Conservation (phyloP, 345 rosid genomes). For the Syzygium grande region DNA sequence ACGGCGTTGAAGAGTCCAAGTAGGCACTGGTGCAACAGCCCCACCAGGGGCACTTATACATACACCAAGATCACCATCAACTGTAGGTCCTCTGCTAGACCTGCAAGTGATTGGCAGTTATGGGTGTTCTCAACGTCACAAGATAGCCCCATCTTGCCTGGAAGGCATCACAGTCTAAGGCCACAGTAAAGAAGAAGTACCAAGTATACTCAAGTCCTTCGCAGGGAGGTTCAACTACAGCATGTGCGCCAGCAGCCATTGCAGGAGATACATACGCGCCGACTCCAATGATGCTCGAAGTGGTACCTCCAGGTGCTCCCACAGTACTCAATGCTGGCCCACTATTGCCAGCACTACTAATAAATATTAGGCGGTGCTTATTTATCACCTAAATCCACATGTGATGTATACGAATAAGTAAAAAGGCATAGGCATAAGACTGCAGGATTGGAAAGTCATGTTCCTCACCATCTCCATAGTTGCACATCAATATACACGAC, state of each 20-base stretch:
- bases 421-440: constrained; percentile 1
- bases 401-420: not conserved
- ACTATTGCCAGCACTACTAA: constrained; percentile 98
- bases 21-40: constrained; percentile 98
- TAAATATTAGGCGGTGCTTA: constrained; percentile 76
- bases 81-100: constrained; percentile 98
- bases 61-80: constrained; percentile 98
- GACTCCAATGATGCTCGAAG: constrained; percentile 89
- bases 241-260: constrained; percentile 97
- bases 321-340: constrained; percentile 96
- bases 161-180: not conserved
- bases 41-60: constrained; percentile 98
- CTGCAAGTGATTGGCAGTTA: constrained; percentile 33
- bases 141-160: not conserved
- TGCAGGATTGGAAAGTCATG: not conserved
- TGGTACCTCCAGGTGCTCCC: constrained; percentile 99
- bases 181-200: constrained; percentile 17
- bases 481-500: not conserved
- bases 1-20: constrained; percentile 97
- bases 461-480: not conserved
- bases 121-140: not conserved
- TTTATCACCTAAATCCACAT: constrained; percentile 64
- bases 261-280: constrained; percentile 99
- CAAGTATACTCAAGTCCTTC: constrained; percentile 98
- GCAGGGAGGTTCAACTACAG: constrained; percentile 82